phyloP scores from a whole-genome alignment of 1,139 yeast species.

The Sugiyamaella xylanicola region DNA sequence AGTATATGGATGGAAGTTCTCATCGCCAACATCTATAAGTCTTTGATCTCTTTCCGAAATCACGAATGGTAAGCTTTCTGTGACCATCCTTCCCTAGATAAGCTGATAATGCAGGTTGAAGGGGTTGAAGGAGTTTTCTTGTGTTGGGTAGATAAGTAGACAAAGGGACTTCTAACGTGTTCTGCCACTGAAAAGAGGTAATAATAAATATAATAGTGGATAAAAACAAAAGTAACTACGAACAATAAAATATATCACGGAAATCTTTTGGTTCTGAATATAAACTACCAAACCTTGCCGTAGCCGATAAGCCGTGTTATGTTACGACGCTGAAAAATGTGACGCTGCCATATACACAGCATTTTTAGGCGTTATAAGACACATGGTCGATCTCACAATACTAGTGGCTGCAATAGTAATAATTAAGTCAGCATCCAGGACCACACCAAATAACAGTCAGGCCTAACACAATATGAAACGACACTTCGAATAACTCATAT shows the following conservation, averaged over 20 bases:
- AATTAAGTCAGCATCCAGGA: too few relatives aligned
- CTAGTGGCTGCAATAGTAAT: too few relatives aligned
- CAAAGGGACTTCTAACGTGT: too few relatives aligned
- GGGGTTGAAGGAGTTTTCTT: too few relatives aligned
- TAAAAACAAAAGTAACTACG: background rate
- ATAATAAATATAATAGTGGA: background rate
- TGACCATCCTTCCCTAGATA: constrained; percentile 5
- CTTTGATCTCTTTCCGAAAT: constrained; percentile 30
- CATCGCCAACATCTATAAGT: constrained; percentile 32
- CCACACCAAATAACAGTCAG: too few relatives aligned
- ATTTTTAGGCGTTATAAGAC: background rate
- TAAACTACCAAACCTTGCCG: background rate
- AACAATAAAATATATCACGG: background rate
- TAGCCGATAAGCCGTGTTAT: background rate
- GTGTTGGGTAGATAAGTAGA: too few relatives aligned
- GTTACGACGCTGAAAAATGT: background rate
- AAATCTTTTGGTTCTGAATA: background rate
- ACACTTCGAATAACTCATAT: too few relatives aligned
- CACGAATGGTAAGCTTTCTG: constrained; percentile 8
- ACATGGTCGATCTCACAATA: background rate
- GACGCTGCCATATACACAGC: background rate
- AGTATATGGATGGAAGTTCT: constrained; percentile 29
- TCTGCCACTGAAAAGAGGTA: background rate
- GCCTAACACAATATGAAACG: too few relatives aligned
- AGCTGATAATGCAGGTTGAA: background rate